Evolutionary conservation across 2,329 filamentous ascomycete species (phyloP), one percentile per base, ranked within the genome.

Genomic region (Aureobasidium sp.): DNA sequence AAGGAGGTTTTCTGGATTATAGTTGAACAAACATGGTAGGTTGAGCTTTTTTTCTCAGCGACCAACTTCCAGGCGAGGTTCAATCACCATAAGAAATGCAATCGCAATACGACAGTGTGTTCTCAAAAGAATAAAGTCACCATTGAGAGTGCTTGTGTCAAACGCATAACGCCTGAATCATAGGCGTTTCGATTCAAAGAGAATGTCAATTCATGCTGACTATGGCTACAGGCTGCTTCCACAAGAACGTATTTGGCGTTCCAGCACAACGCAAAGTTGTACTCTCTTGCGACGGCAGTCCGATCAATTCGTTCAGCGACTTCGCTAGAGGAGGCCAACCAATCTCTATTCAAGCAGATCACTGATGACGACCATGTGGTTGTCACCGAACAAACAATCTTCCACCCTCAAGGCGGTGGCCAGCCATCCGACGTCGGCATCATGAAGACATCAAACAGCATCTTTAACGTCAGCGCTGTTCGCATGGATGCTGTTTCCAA

Each of bases 381-480:
- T 25, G 21, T 62, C 34, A 62, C 63, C n/a, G 50, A 51, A 13
- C 51, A 64, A 32, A 67, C 65, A 7, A 67, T 67, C 34, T 64
- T 67, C 50, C 64, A 67, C 37, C 63, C 64, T 34, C 64, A 67
- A 53, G 65, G 65, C 5, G 65, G 65, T 21, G 65, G 65, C 10
- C 65, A 67, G 49, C 65, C 65, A 3, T 64, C 63, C n/a, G 65
- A 67, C 45, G 50, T 50, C 5, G 65, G 65, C 21, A 37, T 42
- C 49, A 64, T 66, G 39, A 61, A 59, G 8, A 41, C 60, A 39
- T 47, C 57, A 3, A 48, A 32, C n/a, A 53, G 51, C 30, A 47
- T 36, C 10, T 66, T 64, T 44, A 62, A 63, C 8, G 63, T 67
- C 13, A 54, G 55, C 14, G 63, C 64, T n/a, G 66, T 66, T 3